These are phyloP conservation scores for Elsinoe perseae DNA, from an alignment of 2,329 filamentous ascomycete species.

Conservation along the genomic window DNA sequence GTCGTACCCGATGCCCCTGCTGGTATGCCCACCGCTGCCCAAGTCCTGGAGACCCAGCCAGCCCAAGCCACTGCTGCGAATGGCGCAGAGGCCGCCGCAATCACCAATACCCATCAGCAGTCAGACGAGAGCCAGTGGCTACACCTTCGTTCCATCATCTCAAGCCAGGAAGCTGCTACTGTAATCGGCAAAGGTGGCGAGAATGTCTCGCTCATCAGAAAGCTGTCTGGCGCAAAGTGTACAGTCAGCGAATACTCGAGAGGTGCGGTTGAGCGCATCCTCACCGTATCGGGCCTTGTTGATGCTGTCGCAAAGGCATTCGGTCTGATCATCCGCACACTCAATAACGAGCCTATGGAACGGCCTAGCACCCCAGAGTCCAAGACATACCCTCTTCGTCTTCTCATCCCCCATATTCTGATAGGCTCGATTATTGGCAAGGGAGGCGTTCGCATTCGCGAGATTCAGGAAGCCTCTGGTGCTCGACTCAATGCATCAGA, in stretches of 20 bases:
- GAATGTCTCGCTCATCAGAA: constrained; percentile 94
- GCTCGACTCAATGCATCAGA: constrained; percentile 95
- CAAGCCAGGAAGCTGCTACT: constrained; percentile 92
- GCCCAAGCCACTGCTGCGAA: constrained; percentile 50
- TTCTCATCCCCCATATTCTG: constrained; percentile 91
- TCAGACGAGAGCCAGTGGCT: constrained; percentile 95
- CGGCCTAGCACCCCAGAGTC: constrained; percentile 84
- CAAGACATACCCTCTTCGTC: constrained; percentile 92
- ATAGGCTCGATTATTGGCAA: constrained; percentile 99
- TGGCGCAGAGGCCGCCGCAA: constrained; percentile 41
- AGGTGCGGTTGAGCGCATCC: constrained; percentile 91
- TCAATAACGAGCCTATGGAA: constrained; percentile 92
- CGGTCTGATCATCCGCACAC: constrained; percentile 91
- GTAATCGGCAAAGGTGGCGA: constrained; percentile 98
- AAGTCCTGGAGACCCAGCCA: constrained; percentile 47
- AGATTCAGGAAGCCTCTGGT: constrained; percentile 96
- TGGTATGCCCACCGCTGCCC: constrained; percentile 37
- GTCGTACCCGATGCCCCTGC: constrained; percentile 57
- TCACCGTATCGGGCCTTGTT: constrained; percentile 93
- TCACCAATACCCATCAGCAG: constrained; percentile 34
- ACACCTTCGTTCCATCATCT: constrained; percentile 93
- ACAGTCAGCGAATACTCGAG: constrained; percentile 98
- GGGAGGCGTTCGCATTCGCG: constrained; percentile 87
- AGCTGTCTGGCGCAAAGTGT: constrained; percentile 92
- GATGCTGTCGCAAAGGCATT: constrained; percentile 98